Evolutionary conservation across 1,139 yeast genomes (phyloP), one percentile per base, ranked within the genome.

Genomic region (Geotrichum siamense): DNA sequence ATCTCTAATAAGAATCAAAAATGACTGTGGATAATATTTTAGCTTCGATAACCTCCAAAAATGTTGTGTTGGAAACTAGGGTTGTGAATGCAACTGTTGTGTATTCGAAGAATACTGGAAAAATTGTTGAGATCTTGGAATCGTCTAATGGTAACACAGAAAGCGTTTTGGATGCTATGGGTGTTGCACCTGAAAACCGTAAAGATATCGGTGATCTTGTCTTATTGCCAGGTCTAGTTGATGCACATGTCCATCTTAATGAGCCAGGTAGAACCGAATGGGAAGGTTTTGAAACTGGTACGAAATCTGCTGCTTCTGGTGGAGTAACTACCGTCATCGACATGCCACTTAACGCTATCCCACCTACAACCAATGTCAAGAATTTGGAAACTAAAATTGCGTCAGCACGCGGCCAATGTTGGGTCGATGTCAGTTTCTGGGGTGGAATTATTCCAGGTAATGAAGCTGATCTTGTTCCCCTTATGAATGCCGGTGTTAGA

Each of bases 291-390:
- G 94, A 79, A 36, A 81, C 94, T 0, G 96, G 96, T 0, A 86
- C 96, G 1, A 79, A 79, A 58, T 82, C 95, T 2, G 96, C 96
- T 1, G 93, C 93, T 1, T 71, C 89, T 5, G 96, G 96, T 22
- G 97, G 97, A 48, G 96, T 89, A 39, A 89, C 97, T 17, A 86
- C 96, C 0, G 94, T 89, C n/a, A 76, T 87, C 23, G 96, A 87
- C 61, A 87, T 87, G 97, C 97, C 97, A 0, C 68, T 89, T 57
- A 87, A 89, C 61, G 94, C 96, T 2, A 81, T 87, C 44, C 96
- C 96, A 1, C 96, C 96, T 23, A 87, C 96, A 1, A 87, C 96
- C 1, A 84, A 83, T 1, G 71, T 87, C 2, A 76, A 73, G 48
- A 85, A 86, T 62, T 76, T 87, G 58, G 71, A 82, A 48, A 66